Evolutionary conservation across 495 filamentous ascomycete species (phyloP), one percentile per base, ranked within the genome.

Genomic region (Chlorociboria aeruginascens): DNA sequence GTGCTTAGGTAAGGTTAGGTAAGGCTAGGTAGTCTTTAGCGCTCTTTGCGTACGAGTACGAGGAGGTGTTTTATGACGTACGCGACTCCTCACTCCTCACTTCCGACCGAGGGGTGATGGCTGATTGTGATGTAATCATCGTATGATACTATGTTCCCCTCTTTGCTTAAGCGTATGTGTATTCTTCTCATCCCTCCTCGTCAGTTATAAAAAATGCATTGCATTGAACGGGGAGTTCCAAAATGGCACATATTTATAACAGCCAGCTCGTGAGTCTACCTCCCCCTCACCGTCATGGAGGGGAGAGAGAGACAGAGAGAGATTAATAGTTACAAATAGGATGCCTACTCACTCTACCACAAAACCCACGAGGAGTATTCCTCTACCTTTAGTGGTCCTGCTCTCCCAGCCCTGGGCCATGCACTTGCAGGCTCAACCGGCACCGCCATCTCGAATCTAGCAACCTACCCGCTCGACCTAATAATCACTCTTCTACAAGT

Each of bases 331-430:
- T 32, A 28, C 40, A 16, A 34, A 16, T 51, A 52, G 53, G 53
- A 57, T 39, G 53, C 57, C 8, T 57, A 33, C 39, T 29, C 48
- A 9, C 51, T 60, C 38, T 60, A 57, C 49, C 57, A 60, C 36
- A 40, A 53, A 32, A 29, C 40, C 8, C 54, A 53, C 13, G 50
- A 60, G 50, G 43, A 57, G 49, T 7, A 47, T 1, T 31, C 45
- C 7, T 51, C 54, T 10, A 8, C 45, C 7, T 25, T 35, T 35
- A 35, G 12, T 14, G 47, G 51, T 7, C 57, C 57, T 0, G 51
- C 52, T n/a, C 75, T 95, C n/a, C 85, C 88, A 44, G 83, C 86
- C 6, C 68, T 94, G n/a, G 86, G 86, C 14, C 90, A 95, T 69
- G 89, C 90, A 42, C 61, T 85, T 16, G 83, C 88, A 13, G 89